Conservation (phyloP, 2,329 filamentous ascomycete species). For the Ophiocordyceps sinensis region DNA sequence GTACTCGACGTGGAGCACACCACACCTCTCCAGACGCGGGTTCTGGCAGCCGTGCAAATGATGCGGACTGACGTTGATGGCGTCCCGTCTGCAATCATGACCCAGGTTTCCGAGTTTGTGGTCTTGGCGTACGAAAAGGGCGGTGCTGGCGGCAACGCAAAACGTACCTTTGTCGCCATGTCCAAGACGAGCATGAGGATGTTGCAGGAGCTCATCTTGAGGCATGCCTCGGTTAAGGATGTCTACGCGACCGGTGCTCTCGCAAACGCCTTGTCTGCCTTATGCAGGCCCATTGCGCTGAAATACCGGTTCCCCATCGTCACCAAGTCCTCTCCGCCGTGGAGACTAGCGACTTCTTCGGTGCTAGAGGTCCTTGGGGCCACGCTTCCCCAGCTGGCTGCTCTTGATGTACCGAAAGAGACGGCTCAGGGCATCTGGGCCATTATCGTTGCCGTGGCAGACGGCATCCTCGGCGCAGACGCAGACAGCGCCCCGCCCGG, state of each 20-base stretch:
- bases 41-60: conserved; percentile 52
- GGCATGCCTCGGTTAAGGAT: conserved; percentile 45
- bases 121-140: conserved; percentile 49
- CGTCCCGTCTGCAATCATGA: conserved; percentile 53
- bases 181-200: conserved; percentile 69
- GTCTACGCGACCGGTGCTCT: conserved; percentile 59
- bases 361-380: conserved; percentile 53
- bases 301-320: conserved; percentile 69
- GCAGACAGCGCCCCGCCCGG: conserved; percentile 30
- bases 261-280: conserved; percentile 46
- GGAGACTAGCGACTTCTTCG: conserved; percentile 65
- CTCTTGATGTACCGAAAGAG: conserved; percentile 27
- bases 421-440: conserved; percentile 53
- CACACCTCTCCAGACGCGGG: conserved; percentile 56
- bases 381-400: conserved; percentile 45
- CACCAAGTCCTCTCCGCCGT: conserved; percentile 58
- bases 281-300: conserved; percentile 55
- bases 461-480: conserved; percentile 56
- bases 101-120: conserved; percentile 55
- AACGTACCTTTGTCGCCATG: conserved; percentile 77
- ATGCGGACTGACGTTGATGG: conserved; percentile 51
- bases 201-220: conserved; percentile 44
- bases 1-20: conserved; percentile 58
- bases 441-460: conserved; percentile 47
- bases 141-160: conserved; percentile 19